These are phyloP conservation scores for Cytospora piceae DNA, from an alignment of 2,329 filamentous ascomycete species.

Conservation along the genomic window DNA sequence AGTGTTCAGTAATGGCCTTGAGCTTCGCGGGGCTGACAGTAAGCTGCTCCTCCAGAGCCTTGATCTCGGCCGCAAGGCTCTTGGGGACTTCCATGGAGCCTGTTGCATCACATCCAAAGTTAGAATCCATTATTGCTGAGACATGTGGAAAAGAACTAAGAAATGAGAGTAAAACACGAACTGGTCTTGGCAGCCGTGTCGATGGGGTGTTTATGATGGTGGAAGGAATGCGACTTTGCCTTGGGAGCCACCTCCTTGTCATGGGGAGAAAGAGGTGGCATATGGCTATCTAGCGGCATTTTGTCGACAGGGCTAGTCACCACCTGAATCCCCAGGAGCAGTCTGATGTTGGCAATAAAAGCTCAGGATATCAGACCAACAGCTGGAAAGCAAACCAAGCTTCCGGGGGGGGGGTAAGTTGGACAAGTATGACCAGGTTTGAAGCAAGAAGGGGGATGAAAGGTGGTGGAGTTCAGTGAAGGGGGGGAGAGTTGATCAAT, in stretches of 20 bases:
- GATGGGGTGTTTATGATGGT: conserved; percentile 25
- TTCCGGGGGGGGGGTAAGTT: no score
- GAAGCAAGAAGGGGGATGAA: neutral
- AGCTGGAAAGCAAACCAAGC: neutral
- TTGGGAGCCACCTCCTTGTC: conserved; percentile 28
- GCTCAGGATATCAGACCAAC: neutral
- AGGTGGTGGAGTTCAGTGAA: neutral
- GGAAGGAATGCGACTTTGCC: conserved; percentile 24
- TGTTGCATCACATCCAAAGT: conserved; percentile 41
- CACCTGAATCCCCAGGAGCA: neutral
- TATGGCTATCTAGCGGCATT: conserved; percentile 26
- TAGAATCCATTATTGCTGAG: neutral
- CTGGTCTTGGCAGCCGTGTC: neutral
- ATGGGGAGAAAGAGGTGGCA: conserved; percentile 18
- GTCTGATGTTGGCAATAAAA: neutral
- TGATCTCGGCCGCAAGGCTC: conserved; percentile 78
- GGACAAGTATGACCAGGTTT: neutral
- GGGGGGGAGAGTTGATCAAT: neutral
- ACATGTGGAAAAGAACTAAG: neutral
- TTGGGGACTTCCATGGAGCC: conserved; percentile 93
- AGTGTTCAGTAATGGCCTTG: conserved; percentile 89
- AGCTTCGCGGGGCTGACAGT: conserved; percentile 77
- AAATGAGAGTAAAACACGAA: neutral
- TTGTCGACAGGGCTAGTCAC: conserved; percentile 2
- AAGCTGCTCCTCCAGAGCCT: conserved; percentile 81